Evolutionary conservation across 164 flowering plant species (phyloP).

Genomic region (Protea cynaroides): DNA sequence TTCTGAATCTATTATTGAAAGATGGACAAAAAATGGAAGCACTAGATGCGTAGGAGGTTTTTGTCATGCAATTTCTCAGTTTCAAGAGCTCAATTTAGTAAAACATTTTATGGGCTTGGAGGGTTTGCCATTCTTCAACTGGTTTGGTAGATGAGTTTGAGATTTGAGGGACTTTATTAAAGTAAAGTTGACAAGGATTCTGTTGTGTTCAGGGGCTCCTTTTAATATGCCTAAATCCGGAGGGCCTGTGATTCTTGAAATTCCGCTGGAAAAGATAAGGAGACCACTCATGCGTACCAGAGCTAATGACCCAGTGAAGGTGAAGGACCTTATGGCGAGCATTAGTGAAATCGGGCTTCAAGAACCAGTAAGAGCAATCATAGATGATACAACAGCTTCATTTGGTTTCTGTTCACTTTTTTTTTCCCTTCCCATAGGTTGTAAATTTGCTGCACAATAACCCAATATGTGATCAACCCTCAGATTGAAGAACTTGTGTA

Average conservation of each 20-base stretch:
- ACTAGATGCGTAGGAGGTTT: no score
- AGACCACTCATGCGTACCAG: conserved; percentile 87
- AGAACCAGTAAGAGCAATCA: conserved; percentile 55
- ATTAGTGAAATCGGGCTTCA: conserved; percentile 81
- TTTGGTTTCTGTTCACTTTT: neutral
- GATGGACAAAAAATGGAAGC: no score
- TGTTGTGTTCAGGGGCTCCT: conserved; percentile 24
- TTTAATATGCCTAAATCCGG: conserved; percentile 22
- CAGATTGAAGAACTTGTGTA: no score
- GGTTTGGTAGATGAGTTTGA: neutral
- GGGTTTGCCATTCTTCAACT: neutral
- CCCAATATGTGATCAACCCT: no score
- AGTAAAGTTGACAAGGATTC: neutral
- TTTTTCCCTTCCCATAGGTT: no score
- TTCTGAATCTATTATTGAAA: no score
- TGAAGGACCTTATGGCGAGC: conserved; percentile 89
- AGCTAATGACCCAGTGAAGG: conserved; percentile 73
- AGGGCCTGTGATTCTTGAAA: conserved; percentile 75
- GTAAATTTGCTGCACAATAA: no score
- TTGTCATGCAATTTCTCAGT: neutral
- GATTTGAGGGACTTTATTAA: neutral
- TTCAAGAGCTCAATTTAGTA: neutral
- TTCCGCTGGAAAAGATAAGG: conserved; percentile 77
- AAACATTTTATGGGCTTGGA: neutral
- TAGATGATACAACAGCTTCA: neutral